Evolutionary conservation across 73 alveolate genomes (phyloP).

Genomic region (Blepharisma japonicum): DNA sequence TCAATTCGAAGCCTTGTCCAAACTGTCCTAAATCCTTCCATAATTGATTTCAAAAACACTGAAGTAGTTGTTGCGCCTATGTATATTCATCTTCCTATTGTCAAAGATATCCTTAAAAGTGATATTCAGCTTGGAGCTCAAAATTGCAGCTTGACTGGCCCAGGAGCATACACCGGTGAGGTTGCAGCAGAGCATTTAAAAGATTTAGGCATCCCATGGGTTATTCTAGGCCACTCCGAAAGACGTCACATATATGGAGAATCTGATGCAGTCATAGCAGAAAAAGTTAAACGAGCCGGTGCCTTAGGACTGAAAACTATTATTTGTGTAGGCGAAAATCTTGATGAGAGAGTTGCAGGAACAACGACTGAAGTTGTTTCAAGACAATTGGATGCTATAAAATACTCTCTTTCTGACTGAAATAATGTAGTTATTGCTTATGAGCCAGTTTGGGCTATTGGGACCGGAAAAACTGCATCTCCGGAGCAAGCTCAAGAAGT

Average conservation of each 20-base stretch:
- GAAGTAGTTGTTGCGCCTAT: constrained; percentile 79
- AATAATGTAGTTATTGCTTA: constrained; percentile 93
- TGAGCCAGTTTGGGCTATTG: constrained; percentile 99
- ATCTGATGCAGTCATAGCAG: constrained; percentile 82
- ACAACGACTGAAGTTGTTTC: constrained; percentile 76
- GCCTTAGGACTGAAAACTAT: constrained; percentile 72
- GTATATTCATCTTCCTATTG: constrained; percentile 68
- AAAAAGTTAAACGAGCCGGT: constrained; percentile 86
- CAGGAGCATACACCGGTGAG: constrained; percentile 99
- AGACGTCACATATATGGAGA: constrained; percentile 88
- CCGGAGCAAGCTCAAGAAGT: constrained; percentile 98
- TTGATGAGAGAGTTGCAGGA: constrained; percentile 93
- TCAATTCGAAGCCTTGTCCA: constrained; percentile 63
- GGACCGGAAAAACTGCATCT: constrained; percentile 98
- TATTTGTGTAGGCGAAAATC: constrained; percentile 93
- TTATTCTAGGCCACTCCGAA: constrained; percentile 96
- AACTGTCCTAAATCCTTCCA: constrained; percentile 53
- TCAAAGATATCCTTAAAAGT: constrained; percentile 42
- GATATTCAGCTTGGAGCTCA: constrained; percentile 74
- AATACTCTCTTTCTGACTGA: constrained; percentile 87
- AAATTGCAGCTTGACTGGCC: constrained; percentile 76
- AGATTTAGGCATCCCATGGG: constrained; percentile 93
- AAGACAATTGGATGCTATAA: constrained; percentile 82
- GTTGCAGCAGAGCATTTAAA: constrained; percentile 87
- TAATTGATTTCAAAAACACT: constrained; percentile 28